These are phyloP conservation scores for Corchorus capsularis DNA, from an alignment of 345 rosid genomes.

Conservation along the genomic window DNA sequence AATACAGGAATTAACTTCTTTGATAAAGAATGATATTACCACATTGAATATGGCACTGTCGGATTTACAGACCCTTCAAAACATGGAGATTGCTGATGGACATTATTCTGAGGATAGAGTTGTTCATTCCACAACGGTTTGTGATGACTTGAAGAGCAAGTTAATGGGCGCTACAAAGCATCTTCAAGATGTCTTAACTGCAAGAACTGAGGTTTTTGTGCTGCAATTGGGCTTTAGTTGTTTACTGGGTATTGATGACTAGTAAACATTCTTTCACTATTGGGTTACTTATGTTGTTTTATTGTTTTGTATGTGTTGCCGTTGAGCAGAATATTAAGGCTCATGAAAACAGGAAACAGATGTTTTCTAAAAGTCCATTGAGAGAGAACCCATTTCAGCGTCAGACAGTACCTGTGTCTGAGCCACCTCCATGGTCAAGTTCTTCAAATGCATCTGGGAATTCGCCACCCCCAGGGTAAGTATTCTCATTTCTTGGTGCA, in stretches of 20 bases:
- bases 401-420: slow-evolving; percentile 49
- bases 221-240: slow-evolving; percentile 4
- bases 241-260: not conserved
- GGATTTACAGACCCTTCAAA: slow-evolving; percentile 80
- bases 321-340: slow-evolving; percentile 81
- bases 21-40: slow-evolving; percentile 85
- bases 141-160: slow-evolving; percentile 79
- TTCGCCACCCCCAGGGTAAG: slow-evolving; percentile 56
- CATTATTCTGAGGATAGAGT: slow-evolving; percentile 73
- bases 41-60: slow-evolving; percentile 70
- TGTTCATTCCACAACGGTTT: slow-evolving; percentile 74
- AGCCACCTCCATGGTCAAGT: slow-evolving; percentile 92
- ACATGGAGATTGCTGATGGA: slow-evolving; percentile 75
- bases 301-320: not conserved
- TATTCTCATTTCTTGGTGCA: slow-evolving; percentile 18
- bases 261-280: not conserved
- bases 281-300: not conserved
- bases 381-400: slow-evolving; percentile 57
- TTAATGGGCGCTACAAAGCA: slow-evolving; percentile 84
- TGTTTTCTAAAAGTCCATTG: slow-evolving; percentile 68
- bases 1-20: slow-evolving; percentile 76
- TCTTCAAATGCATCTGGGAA: slow-evolving; percentile 45
- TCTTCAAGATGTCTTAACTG: slow-evolving; percentile 73
- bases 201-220: slow-evolving; percentile 77
- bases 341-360: slow-evolving; percentile 80